These are phyloP conservation scores for Quercus tomentella DNA, from an alignment of 331 rosid species.

Conservation along the genomic window DNA sequence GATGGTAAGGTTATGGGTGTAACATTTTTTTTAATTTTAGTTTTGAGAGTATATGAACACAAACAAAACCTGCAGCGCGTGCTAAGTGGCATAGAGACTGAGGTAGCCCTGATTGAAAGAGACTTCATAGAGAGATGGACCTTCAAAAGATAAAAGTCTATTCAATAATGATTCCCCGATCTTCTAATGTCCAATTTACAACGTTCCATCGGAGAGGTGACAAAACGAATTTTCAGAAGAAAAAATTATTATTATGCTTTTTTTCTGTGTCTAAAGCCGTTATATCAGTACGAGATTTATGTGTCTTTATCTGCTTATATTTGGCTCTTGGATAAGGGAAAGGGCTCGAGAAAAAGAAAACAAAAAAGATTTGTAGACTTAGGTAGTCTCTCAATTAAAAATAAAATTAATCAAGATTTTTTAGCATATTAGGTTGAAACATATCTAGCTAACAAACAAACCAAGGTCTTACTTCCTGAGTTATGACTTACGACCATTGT, in stretches of 20 bases:
- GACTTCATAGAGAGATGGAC: not conserved
- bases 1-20: constrained; percentile 6
- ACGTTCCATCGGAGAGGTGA: constrained; percentile 27
- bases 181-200: constrained; percentile 16
- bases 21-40: not conserved
- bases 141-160: not conserved
- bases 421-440: too few species aligned
- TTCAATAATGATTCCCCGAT: not conserved
- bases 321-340: not conserved
- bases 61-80: constrained; percentile 25
- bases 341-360: not conserved
- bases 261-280: not conserved
- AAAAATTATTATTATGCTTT: not conserved
- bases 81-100: constrained; percentile 17
- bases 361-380: too few species aligned
- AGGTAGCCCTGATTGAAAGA: constrained; percentile 6
- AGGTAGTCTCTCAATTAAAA: not conserved
- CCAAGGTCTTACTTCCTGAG: not conserved
- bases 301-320: not conserved
- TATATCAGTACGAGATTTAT: not conserved
- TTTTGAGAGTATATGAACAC: too few species aligned
- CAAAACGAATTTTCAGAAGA: constrained; percentile 6
- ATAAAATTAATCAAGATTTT: not conserved
- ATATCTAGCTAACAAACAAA: not conserved
- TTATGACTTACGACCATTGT: too few species aligned